Percentiles rank a stretch among this genome's conserved stretches.
Evolutionary conservation across 2,329 filamentous ascomycete species (phyloP).

Genomic region (Peltaster fructicola): DNA sequence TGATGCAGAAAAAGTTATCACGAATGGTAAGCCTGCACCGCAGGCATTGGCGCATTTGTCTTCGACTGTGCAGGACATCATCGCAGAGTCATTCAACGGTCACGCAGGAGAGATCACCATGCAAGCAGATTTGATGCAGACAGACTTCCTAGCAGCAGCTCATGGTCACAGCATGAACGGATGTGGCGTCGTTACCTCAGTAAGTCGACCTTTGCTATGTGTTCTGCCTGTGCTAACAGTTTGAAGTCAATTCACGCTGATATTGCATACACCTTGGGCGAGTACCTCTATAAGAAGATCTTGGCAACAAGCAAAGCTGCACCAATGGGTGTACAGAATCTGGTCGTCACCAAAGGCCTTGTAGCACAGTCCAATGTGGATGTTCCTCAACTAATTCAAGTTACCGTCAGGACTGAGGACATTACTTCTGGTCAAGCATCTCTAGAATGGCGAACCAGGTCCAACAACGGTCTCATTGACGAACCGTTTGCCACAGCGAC

Average conservation of each 20-base stretch:
- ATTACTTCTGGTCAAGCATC: slow-evolving; percentile 2
- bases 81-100: slow-evolving; percentile 2
- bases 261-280: slow-evolving; percentile 6
- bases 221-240: not conserved
- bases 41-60: slow-evolving; percentile 3
- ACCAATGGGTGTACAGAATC: slow-evolving; percentile 4
- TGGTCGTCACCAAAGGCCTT: slow-evolving; percentile 5
- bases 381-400: slow-evolving; percentile 4
- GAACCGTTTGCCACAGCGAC: slow-evolving; percentile 16
- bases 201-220: slow-evolving; percentile 1
- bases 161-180: slow-evolving; percentile 5
- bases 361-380: slow-evolving; percentile 4
- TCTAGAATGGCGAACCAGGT: slow-evolving; percentile 5
- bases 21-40: not conserved
- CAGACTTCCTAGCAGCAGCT: slow-evolving; percentile 4
- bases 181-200: slow-evolving; percentile 5
- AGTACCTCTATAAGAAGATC: slow-evolving; percentile 4
- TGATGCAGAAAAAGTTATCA: not conserved
- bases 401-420: slow-evolving; percentile 3
- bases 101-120: slow-evolving; percentile 3
- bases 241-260: slow-evolving; percentile 5
- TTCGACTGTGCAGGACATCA: slow-evolving; percentile 4
- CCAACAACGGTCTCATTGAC: slow-evolving; percentile 15
- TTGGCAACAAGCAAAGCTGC: slow-evolving; percentile 1
- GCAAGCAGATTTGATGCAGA: slow-evolving; percentile 5